Evolutionary conservation across 2,329 filamentous ascomycete genomes (phyloP).

Genomic region (Pestalotiopsis sp.): DNA sequence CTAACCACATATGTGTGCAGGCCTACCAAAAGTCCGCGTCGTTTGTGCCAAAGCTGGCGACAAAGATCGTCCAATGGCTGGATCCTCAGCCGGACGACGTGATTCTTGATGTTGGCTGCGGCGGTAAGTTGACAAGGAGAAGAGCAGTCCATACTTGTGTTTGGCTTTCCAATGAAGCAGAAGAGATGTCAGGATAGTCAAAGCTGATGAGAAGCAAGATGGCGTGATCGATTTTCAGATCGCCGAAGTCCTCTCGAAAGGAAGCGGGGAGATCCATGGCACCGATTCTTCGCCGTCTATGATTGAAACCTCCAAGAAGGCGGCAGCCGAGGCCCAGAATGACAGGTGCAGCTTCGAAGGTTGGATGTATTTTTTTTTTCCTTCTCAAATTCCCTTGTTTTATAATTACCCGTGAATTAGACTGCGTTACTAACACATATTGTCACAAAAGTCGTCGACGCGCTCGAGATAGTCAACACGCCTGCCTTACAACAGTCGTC

Average conservation of each 20-base stretch:
- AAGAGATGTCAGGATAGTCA: neutral
- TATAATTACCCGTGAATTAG: neutral
- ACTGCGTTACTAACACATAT: neutral
- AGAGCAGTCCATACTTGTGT: neutral
- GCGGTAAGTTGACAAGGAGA: constrained; percentile 44
- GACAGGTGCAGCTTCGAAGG: constrained; percentile 48
- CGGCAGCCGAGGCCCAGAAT: constrained; percentile 37
- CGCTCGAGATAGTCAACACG: constrained; percentile 39
- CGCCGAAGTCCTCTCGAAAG: constrained; percentile 45
- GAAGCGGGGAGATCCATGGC: constrained; percentile 54
- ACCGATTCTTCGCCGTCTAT: constrained; percentile 62
- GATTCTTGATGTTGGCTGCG: constrained; percentile 67
- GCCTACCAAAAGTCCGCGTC: constrained; percentile 64
- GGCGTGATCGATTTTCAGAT: constrained; percentile 62
- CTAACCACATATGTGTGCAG: constrained; percentile 31
- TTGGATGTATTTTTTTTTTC: constrained; percentile 23
- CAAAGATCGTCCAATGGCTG: constrained; percentile 61
- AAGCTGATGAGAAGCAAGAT: constrained; percentile 40
- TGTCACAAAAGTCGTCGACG: constrained; percentile 45
- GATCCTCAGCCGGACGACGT: constrained; percentile 59
- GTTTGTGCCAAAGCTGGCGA: constrained; percentile 65
- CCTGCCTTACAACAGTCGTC: constrained; percentile 37
- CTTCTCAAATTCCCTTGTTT: neutral
- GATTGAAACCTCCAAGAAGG: constrained; percentile 54
- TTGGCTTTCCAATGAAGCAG: neutral